A percentile compares a stretch with the other conserved stretches of the same genome.
phyloP scores from a whole-genome alignment of 345 rosid species.

The Lenwebbia sp. region DNA sequence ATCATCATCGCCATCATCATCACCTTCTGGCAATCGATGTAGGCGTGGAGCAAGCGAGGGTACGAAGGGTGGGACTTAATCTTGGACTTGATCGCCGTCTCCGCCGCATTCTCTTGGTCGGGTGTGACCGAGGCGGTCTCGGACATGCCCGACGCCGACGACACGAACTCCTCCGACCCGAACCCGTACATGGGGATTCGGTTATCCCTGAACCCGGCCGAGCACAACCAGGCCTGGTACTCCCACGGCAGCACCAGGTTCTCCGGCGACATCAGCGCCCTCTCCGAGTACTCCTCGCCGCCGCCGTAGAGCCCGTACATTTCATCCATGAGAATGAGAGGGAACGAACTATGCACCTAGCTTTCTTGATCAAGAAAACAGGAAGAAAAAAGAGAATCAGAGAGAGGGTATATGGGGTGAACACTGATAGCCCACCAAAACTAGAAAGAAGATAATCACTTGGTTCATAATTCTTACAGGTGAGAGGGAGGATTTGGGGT shows the following conservation, averaged over 20 bases:
- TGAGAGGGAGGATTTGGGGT: background rate
- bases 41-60: constrained; percentile 80
- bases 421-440: background rate
- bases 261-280: constrained; percentile 58
- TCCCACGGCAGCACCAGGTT: constrained; percentile 44
- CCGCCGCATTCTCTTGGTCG: constrained; percentile 34
- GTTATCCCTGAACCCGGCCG: constrained; percentile 10
- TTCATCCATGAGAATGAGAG: constrained; percentile 55
- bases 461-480: background rate
- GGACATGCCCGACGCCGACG: constrained; percentile 41
- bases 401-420: background rate
- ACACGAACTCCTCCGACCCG: constrained; percentile 53
- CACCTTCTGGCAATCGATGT: constrained; percentile 96
- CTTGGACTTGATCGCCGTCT: constrained; percentile 50
- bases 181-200: constrained; percentile 23
- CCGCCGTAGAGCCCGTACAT: constrained; percentile 46
- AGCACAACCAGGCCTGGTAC: constrained; percentile 27
- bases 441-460: background rate
- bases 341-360: constrained; percentile 5
- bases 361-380: background rate
- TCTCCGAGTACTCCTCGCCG: constrained; percentile 47
- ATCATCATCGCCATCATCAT: background rate
- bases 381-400: constrained; percentile 2
- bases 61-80: constrained; percentile 78
- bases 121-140: constrained; percentile 49